Evolutionary conservation across 2,329 filamentous ascomycete genomes (phyloP), one percentile per base, ranked within the genome.

Genomic region (Sordariomycetes sp.): DNA sequence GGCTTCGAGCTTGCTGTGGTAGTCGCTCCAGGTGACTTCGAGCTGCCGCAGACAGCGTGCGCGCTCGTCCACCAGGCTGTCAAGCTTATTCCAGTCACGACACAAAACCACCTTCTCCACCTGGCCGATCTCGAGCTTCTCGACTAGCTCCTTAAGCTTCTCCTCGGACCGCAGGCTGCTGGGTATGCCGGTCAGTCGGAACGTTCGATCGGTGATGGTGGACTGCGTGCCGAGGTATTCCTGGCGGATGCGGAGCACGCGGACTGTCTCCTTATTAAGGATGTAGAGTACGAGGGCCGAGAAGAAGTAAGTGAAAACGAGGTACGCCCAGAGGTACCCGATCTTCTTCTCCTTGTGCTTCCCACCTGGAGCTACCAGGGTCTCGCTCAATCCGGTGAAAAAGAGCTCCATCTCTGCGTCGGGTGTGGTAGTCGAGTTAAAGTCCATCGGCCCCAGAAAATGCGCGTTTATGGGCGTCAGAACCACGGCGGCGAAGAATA

Each of bases 301-400:
- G 70, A 97, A 99, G 55, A 97, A 79, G 74, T 97, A 99, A 1
- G 91, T 89, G 65, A 99, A 99, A n/a, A 89, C 78, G 16, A 96
- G 82, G 67, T 97, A 97, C 66, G 93, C 89, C 91, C 93, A 97
- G 1, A 97, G 75, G 65, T 92, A 96, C 54, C 69, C 69, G 58
- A 62, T 65, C 48, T 73, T 71, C 61, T 69, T 65, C 46, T 72
- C 71, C 61, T 69, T 69, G 40, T 69, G 67, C 3, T n/a, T 22
- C 6, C 22, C 11, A n/a, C n/a, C 46, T 12, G 5, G 46, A 14
- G 12, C 46, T 11, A 12, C 46, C 4, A 12, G 5, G n/a, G 46
- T 20, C 20, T 50, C n/a, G 46, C 22, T 20, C 22, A 3, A 2
- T 48, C 22, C 46, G n/a, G 46, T 12, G 46, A 50, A 22, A 11